Evolutionary conservation across 2,329 filamentous ascomycete species (phyloP).

Genomic region (Talaromyces pinophilus): DNA sequence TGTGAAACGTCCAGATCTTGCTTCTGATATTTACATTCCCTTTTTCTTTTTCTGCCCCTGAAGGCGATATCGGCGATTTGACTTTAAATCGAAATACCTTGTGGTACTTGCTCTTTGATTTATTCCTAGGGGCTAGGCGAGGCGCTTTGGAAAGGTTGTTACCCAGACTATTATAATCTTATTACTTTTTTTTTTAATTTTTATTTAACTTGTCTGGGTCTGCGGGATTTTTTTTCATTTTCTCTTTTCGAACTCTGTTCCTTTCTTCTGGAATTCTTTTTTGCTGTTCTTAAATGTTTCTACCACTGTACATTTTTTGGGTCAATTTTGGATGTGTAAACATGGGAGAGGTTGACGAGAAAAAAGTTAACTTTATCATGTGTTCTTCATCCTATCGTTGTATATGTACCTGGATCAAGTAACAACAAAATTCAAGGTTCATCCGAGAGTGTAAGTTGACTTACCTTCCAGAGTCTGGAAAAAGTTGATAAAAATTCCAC

Average conservation of each 20-base stretch:
- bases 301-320: conserved; percentile 2
- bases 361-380: neutral
- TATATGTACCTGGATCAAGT: neutral
- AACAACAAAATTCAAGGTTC: neutral
- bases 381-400: neutral
- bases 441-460: neutral
- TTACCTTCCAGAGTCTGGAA: too few species aligned
- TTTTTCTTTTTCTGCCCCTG: neutral
- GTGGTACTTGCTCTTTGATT: neutral
- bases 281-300: neutral
- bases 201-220: neutral
- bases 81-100: neutral
- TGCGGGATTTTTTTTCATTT: neutral
- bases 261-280: neutral
- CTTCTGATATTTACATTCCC: neutral
- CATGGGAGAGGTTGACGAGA: neutral
- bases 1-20: neutral
- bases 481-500: neutral
- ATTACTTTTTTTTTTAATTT: neutral
- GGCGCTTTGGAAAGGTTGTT: conserved; percentile 1
- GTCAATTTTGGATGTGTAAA: neutral
- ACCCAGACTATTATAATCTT: neutral
- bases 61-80: conserved; percentile 5
- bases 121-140: neutral
- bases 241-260: neutral